These are phyloP conservation scores for Aspergillus coremiiformis DNA, from an alignment of 495 filamentous ascomycete genomes.

Conservation along the genomic window DNA sequence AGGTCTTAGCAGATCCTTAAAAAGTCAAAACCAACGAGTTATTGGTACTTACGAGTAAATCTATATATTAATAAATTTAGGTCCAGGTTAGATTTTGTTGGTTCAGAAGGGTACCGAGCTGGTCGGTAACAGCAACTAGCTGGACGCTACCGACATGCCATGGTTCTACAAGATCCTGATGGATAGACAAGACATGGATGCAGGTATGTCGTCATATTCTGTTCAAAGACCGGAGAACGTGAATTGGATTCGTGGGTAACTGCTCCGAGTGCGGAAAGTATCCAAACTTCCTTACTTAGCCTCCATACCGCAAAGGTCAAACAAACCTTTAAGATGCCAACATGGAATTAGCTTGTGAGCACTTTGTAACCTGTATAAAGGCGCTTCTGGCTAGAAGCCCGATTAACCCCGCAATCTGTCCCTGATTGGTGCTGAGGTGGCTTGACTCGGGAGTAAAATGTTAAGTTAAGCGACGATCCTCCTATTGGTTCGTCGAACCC, in stretches of 20 bases:
- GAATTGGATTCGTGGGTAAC: neutral
- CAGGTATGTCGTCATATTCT: conserved; percentile 4
- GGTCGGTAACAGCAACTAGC: neutral
- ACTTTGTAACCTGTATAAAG: neutral
- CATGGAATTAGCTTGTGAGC: neutral
- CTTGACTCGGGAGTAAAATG: neutral
- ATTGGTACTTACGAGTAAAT: too few relatives aligned
- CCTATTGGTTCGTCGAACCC: conserved; percentile 4
- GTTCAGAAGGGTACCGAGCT: too few relatives aligned
- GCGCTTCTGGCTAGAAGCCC: neutral
- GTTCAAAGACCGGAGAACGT: neutral
- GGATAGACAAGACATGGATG: neutral
- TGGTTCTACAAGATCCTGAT: neutral
- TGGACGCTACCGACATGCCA: neutral
- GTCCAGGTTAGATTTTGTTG: too few relatives aligned
- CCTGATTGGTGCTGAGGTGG: neutral
- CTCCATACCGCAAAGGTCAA: neutral
- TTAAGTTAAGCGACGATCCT: conserved; percentile 15
- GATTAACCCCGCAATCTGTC: conserved; percentile 7
- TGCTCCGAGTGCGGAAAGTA: neutral
- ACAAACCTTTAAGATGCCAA: neutral
- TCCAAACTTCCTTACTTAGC: neutral
- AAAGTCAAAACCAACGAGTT: too few relatives aligned
- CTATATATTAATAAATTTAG: too few relatives aligned
- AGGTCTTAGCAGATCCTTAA: too few relatives aligned